phyloP scores from a whole-genome alignment of 2,329 filamentous ascomycete genomes.

The Apiospora pterosperma region DNA sequence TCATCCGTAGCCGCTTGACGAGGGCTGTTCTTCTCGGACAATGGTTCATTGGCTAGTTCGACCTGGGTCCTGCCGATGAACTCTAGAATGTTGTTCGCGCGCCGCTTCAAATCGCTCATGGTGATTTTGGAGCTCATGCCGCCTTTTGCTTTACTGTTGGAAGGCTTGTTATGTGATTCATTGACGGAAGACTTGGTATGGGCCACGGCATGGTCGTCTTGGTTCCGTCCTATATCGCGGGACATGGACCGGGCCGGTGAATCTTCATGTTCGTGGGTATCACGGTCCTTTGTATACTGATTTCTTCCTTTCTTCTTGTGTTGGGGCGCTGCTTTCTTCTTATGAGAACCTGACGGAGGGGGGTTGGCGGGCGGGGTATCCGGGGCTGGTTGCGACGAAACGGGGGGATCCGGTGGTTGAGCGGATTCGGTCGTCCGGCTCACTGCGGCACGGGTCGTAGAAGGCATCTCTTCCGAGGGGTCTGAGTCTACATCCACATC shows the following conservation, averaged over 20 bases:
- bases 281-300: slow-evolving; percentile 77
- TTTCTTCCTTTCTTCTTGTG: slow-evolving; percentile 72
- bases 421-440: slow-evolving; percentile 30
- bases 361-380: slow-evolving; percentile 43
- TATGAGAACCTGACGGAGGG: slow-evolving; percentile 45
- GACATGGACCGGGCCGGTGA: slow-evolving; percentile 54
- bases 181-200: slow-evolving; percentile 27
- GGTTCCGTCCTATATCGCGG: slow-evolving; percentile 44
- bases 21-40: slow-evolving; percentile 37
- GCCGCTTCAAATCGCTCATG: slow-evolving; percentile 84
- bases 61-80: slow-evolving; percentile 88
- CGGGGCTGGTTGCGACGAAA: slow-evolving; percentile 41
- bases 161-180: slow-evolving; percentile 44
- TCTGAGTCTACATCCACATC: slow-evolving; percentile 60
- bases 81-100: slow-evolving; percentile 79
- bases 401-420: slow-evolving; percentile 38
- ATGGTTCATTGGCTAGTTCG: slow-evolving; percentile 70
- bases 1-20: slow-evolving; percentile 38
- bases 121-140: slow-evolving; percentile 67
- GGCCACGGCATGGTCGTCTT: slow-evolving; percentile 39
- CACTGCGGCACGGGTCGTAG: slow-evolving; percentile 38
- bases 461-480: slow-evolving; percentile 62
- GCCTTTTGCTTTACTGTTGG: slow-evolving; percentile 47
- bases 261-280: slow-evolving; percentile 49
- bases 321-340: slow-evolving; percentile 56